Evolutionary conservation across 257 asterid species (phyloP).

Genomic region (Lycium ferocissimum): DNA sequence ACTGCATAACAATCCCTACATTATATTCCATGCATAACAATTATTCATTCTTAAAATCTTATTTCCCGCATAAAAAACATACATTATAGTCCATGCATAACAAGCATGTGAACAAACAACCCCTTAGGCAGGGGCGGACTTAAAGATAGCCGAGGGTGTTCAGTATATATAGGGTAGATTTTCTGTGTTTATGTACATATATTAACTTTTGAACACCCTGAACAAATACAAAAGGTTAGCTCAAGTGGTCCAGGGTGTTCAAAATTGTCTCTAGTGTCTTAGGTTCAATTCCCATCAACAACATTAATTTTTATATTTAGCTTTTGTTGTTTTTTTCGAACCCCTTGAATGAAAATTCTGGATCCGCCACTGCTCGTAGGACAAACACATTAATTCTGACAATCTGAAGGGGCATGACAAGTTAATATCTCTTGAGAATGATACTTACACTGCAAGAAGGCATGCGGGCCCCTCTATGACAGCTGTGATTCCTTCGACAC

Average conservation of each 20-base stretch:
- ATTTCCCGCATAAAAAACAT: background rate
- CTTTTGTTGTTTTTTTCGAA: too few species aligned
- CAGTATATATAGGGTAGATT: too few species aligned
- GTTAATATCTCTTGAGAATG: background rate
- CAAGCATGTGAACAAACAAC: background rate
- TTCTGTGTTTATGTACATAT: too few species aligned
- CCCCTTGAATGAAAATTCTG: too few species aligned
- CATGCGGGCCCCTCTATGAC: slow-evolving; percentile 86
- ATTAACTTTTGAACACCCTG: too few species aligned
- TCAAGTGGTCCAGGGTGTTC: too few species aligned
- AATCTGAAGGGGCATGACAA: background rate
- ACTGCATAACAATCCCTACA: background rate
- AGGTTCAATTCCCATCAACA: too few species aligned
- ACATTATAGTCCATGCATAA: background rate
- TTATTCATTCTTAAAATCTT: background rate
- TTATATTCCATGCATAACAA: background rate
- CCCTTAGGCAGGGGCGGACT: background rate
- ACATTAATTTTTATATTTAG: too few species aligned
- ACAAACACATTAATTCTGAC: background rate
- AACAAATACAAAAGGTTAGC: too few species aligned
- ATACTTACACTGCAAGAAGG: slow-evolving; percentile 74
- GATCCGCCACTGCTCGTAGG: background rate
- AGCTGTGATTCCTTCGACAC: slow-evolving; percentile 85
- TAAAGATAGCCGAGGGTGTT: too few species aligned
- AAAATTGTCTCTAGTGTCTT: too few species aligned